Percentiles rank a stretch among this genome's conserved stretches.
These are phyloP conservation scores for Polyporus arcularius DNA, from an alignment of 768 basidiomycete species.

Conservation along the genomic window DNA sequence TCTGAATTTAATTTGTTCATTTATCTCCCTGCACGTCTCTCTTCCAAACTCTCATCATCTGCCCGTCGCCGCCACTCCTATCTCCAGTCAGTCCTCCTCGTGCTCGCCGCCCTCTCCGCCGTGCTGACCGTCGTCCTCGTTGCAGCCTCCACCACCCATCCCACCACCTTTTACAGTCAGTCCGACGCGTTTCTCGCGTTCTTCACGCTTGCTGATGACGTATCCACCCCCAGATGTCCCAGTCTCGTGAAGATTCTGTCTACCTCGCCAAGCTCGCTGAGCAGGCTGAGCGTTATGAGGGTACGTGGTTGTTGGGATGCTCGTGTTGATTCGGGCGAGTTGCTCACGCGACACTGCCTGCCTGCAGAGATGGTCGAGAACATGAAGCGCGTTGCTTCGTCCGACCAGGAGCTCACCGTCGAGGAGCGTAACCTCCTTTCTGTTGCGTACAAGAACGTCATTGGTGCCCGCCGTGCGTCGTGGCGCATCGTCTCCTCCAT, in stretches of 20 bases:
- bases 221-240: slow-evolving; percentile 57
- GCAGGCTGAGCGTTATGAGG: slow-evolving; percentile 99
- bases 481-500: slow-evolving; percentile 99
- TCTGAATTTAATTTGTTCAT: slow-evolving; percentile 65
- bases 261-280: slow-evolving; percentile 99
- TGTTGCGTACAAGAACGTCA: slow-evolving; percentile 99
- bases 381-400: slow-evolving; percentile 98
- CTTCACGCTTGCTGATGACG: slow-evolving; percentile 21
- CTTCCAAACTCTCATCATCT: slow-evolving; percentile 47
- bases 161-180: slow-evolving; percentile 43
- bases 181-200: slow-evolving; percentile 44
- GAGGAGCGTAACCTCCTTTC: slow-evolving; percentile 98
- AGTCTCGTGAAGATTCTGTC: slow-evolving; percentile 93
- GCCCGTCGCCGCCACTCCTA: slow-evolving; percentile 38
- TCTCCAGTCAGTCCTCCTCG: slow-evolving; percentile 41
- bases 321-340: slow-evolving; percentile 5
- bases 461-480: slow-evolving; percentile 95
- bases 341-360: slow-evolving; percentile 17
- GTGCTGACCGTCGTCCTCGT: slow-evolving; percentile 36
- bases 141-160: slow-evolving; percentile 18
- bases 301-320: slow-evolving; percentile 40
- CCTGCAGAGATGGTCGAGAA: slow-evolving; percentile 93
- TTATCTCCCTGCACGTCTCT: slow-evolving; percentile 44
- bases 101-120: slow-evolving; percentile 34
- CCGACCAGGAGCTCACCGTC: slow-evolving; percentile 96